Evolutionary conservation across 331 rosid genomes (phyloP), one percentile per base, ranked within the genome.

Genomic region (Pyracantha coccinea): DNA sequence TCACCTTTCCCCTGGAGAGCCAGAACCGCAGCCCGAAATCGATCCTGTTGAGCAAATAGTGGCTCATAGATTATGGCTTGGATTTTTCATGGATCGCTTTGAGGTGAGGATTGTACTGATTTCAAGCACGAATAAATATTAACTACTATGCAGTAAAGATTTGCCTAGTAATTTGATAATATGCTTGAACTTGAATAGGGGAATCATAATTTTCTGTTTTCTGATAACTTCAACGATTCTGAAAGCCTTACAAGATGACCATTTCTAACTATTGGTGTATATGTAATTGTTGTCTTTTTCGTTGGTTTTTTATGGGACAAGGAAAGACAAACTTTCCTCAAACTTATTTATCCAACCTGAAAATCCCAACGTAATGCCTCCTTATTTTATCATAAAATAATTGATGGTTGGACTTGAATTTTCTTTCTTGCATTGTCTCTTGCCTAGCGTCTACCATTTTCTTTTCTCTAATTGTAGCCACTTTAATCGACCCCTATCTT

Each of bases 61-160:
- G 83, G 96, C 97, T 79, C 97, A 94, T 84, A 88, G 96, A 71
- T 79, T 94, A 52, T 90, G 96, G 97, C 97, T 94, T 85, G 99
- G 99, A 77, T 94, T 94, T 83, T 91, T 92, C 68, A 94, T 94
- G 74, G 99, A 92, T 70, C 97, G 99, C 27, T 94, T 94, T 87
- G 97, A 94, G 99, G 99, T 92, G 81, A 83, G 92, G 63, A 68
- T 74, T 61, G 38, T 27, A 25, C 31, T 7, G 19, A 63, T 63
- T 31, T 20, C 45, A 19, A 31, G 68, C 29, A 63, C 19, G 68
- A 63, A 11, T 63, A 63, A 16, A 16, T 31, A 63, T 15, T 8
- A 19, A 29, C 25, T 17, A 63, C 33, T 4, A 29, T 31, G 25
- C 17, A 72, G 58, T 23, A 58, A 21, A 13, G 25, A 59, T 59